phyloP scores from a whole-genome alignment of 345 rosid species.

The Aegle marmelos region DNA sequence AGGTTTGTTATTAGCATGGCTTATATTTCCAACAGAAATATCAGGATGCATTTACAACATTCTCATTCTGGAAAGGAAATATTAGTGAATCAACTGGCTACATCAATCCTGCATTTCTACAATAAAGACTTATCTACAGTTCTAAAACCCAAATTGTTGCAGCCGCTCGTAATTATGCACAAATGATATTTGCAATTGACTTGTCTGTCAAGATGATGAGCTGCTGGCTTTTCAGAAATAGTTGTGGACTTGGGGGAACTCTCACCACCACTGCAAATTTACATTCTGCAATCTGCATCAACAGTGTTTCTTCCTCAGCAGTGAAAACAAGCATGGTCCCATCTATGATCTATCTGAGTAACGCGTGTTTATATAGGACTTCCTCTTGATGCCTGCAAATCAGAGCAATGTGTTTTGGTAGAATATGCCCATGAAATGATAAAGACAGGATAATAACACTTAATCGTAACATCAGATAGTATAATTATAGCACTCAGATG shows the following conservation, averaged over 20 bases:
- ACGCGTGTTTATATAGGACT: slow-evolving; percentile 19
- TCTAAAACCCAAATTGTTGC: not conserved
- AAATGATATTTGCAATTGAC: not conserved
- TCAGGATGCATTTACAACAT: slow-evolving; percentile 3
- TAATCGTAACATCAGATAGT: not conserved
- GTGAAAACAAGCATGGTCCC: not conserved
- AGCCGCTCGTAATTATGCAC: not conserved
- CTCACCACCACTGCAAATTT: not conserved
- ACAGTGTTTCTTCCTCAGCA: not conserved
- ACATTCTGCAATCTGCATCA: not conserved
- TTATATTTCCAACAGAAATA: not conserved
- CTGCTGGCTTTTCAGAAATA: not conserved
- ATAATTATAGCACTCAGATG: not conserved
- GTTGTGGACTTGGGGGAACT: not conserved
- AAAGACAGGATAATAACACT: not conserved
- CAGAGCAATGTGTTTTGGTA: not conserved
- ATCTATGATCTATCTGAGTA: not conserved
- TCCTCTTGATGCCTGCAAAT: slow-evolving; percentile 21
- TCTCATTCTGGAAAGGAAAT: not conserved
- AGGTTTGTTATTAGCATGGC: not conserved
- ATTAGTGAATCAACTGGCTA: not conserved
- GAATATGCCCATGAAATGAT: not conserved
- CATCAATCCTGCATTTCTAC: not conserved
- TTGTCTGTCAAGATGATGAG: not conserved
- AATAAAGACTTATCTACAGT: not conserved